Evolutionary conservation across 495 filamentous ascomycete species (phyloP), one percentile per base, ranked within the genome.

Genomic region (Penicillium samsonianum): DNA sequence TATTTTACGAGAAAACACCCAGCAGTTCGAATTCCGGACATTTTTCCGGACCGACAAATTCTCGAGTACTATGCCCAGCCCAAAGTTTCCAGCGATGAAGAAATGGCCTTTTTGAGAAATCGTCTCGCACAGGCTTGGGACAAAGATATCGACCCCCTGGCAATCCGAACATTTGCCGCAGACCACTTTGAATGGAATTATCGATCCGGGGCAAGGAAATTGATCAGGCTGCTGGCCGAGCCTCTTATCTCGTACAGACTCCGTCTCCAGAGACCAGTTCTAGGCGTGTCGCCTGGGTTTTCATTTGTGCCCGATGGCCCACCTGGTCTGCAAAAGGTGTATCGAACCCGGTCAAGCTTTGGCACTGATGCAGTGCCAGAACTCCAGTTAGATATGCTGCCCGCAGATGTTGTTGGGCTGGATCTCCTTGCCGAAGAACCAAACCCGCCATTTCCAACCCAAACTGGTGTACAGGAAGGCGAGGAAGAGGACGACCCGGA

Each of bases 131-230:
- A 87, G 19, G 77, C 76, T 4, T 91, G 88, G 84, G 83, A 88
- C 53, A 72, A 70, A 20, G 72, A 81, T 0, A 79, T 96, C 33
- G 85, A 97, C 58, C 75, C 89, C 17, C 51, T 74, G 16, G 85
- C 83, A 0, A 73, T 98, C 22, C 78, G 94, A 20, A 73, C 73
- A 20, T 96, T 94, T 67, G 82, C 88, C 10, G 78, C 82, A 1
- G 84, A 93, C 45, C 83, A 87, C 0, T 97, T 98, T 55, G 90
- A 93, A 50, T 98, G 94, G 94, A 83, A 76, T 3, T 87, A 85
- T 61, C 80, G 82, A 30, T 80, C 78, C 40, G 95, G 93, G 0
- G 92, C 93, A 4, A 83, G 86, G 56, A 96, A 96, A 62, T 88
- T 95, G 51, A 89, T 96, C 43, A 82, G 86, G 26, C 87, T 88